Evolutionary conservation across 306 rosid species (phyloP).

Genomic region (Crataegus laevigata): DNA sequence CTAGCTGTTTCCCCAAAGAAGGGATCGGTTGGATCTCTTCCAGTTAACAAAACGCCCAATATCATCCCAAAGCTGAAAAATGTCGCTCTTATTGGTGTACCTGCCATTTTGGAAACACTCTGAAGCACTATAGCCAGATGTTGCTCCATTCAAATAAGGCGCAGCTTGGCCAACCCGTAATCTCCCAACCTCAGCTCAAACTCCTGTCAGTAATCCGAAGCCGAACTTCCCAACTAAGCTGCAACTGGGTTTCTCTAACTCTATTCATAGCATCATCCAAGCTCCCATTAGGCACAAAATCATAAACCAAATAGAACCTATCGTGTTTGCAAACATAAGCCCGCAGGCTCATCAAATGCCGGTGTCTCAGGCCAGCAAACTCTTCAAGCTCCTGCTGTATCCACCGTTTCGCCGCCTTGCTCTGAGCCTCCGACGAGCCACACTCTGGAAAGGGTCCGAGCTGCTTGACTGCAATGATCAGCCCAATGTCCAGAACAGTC

Average conservation of each 20-base stretch:
- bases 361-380: slow-evolving; percentile 68
- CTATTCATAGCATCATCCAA: slow-evolving; percentile 69
- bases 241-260: slow-evolving; percentile 57
- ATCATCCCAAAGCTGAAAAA: slow-evolving; percentile 90
- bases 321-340: slow-evolving; percentile 80
- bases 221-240: slow-evolving; percentile 77
- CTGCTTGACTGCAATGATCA: slow-evolving; percentile 77
- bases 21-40: slow-evolving; percentile 71
- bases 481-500: slow-evolving; percentile 88
- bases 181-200: slow-evolving; percentile 87
- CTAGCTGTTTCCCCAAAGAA: slow-evolving; percentile 74
- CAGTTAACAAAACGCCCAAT: slow-evolving; percentile 66
- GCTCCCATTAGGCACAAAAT: slow-evolving; percentile 76
- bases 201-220: slow-evolving; percentile 88
- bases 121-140: slow-evolving; percentile 58
- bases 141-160: slow-evolving; percentile 43
- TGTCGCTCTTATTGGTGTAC: slow-evolving; percentile 83
- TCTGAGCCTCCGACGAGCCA: slow-evolving; percentile 39
- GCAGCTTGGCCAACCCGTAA: slow-evolving; percentile 67
- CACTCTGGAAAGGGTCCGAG: slow-evolving; percentile 53
- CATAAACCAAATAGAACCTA: slow-evolving; percentile 72
- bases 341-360: slow-evolving; percentile 88
- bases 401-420: slow-evolving; percentile 60
- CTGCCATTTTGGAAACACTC: slow-evolving; percentile 71
- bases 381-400: slow-evolving; percentile 73